Evolutionary conservation across 257 asterid genomes (phyloP).

Genomic region (Haberlea rhodopensis): DNA sequence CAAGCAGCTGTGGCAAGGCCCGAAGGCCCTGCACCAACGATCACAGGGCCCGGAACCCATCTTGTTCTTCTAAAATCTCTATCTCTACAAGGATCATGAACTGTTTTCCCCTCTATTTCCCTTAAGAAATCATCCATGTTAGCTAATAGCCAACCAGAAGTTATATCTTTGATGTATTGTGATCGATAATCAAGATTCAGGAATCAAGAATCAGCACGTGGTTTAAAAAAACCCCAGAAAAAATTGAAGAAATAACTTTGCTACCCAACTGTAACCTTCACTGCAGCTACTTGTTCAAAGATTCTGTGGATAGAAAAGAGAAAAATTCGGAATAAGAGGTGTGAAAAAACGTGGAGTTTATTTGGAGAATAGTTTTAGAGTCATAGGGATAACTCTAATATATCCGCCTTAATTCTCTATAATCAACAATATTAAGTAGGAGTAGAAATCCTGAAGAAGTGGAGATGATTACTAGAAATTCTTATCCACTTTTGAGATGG

Average conservation of each 20-base stretch:
- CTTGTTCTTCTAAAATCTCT: background rate
- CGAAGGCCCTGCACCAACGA: conserved; percentile 86
- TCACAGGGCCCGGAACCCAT: conserved; percentile 58
- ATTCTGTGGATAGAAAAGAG: conserved; percentile 11
- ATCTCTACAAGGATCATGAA: conserved; percentile 17
- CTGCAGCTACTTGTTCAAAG: conserved; percentile 15
- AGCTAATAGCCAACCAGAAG: background rate
- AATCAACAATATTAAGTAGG: background rate
- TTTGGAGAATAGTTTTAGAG: background rate
- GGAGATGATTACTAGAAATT: conserved; percentile 24
- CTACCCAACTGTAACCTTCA: background rate
- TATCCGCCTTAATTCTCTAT: background rate
- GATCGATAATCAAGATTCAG: background rate
- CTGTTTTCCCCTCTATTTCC: conserved; percentile 23
- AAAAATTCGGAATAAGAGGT: conserved; percentile 18
- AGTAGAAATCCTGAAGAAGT: conserved; percentile 19
- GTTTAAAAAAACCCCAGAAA: background rate
- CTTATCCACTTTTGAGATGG: conserved; percentile 21
- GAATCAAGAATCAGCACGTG: background rate
- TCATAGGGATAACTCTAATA: conserved; percentile 16
- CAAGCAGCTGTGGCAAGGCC: conserved; percentile 87
- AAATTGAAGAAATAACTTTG: background rate
- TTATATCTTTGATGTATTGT: background rate
- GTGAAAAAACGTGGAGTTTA: background rate
- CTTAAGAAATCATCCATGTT: conserved; percentile 22